phyloP scores from a whole-genome alignment of 2,329 filamentous ascomycete species.

The Helminthosporium solani region DNA sequence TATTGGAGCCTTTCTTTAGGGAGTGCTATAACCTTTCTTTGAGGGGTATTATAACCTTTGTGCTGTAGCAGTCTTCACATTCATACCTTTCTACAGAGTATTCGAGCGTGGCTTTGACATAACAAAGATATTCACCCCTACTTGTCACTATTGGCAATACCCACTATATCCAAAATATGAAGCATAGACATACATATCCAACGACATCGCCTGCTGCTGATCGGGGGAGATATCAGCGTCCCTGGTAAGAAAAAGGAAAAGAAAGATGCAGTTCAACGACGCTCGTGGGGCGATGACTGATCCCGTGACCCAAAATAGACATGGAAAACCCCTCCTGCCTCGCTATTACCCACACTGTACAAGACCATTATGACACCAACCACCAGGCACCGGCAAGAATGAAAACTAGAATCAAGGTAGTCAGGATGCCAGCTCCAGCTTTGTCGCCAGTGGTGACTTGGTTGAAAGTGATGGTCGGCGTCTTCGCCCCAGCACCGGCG shows the following conservation, averaged over 20 bases:
- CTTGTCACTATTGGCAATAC: not conserved
- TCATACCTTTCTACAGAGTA: too few species aligned
- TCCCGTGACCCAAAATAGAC: not conserved
- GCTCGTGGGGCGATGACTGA: not conserved
- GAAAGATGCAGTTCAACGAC: not conserved
- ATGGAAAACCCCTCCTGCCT: not conserved
- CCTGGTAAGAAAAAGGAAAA: not conserved
- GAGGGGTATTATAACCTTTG: too few species aligned
- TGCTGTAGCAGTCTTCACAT: too few species aligned
- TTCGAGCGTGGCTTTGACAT: too few species aligned
- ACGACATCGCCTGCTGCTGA: not conserved
- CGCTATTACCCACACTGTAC: not conserved
- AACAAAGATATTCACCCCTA: too few species aligned
- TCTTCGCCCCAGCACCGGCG: constrained; percentile 38
- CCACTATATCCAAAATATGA: not conserved
- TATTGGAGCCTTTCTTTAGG: too few species aligned
- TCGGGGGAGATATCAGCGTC: not conserved
- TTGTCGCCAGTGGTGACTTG: constrained; percentile 61
- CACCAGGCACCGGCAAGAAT: constrained; percentile 59
- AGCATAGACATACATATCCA: constrained; percentile 1
- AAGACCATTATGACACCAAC: constrained; percentile 47
- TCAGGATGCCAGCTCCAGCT: constrained; percentile 68
- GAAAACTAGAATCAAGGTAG: constrained; percentile 56
- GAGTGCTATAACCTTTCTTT: too few species aligned
- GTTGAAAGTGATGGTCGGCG: constrained; percentile 30